phyloP scores from a whole-genome alignment of 2,329 filamentous ascomycete genomes.

The Botrytis porri region DNA sequence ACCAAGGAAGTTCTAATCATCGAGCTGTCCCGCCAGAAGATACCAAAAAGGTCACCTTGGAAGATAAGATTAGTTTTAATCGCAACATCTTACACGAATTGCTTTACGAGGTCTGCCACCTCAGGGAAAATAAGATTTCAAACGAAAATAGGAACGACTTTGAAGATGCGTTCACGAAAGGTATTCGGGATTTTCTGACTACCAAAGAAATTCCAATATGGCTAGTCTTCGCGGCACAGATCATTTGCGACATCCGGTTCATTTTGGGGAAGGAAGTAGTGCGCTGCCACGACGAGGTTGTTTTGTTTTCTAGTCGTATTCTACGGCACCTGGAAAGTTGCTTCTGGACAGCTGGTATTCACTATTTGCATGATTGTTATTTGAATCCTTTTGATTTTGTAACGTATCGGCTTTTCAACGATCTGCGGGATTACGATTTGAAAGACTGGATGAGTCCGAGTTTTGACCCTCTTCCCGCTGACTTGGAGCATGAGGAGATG shows the following conservation, averaged over 20 bases:
- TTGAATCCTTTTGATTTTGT: accelerated
- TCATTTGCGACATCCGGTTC: slow-evolving; percentile 38
- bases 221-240: slow-evolving; percentile 36
- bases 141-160: slow-evolving; percentile 12
- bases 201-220: slow-evolving; percentile 28
- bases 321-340: accelerated
- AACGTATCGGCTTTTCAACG: not conserved
- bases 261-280: slow-evolving; percentile 33
- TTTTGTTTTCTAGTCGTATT: not conserved
- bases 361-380: no score
- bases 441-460: not conserved
- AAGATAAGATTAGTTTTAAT: not conserved
- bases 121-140: not conserved
- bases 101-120: not conserved
- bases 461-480: not conserved
- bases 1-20: not conserved
- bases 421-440: not conserved
- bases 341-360: no score
- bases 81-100: not conserved
- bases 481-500: no score
- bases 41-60: not conserved
- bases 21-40: not conserved
- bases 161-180: slow-evolving; percentile 35
- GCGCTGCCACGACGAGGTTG: slow-evolving; percentile 19
- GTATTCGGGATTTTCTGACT: slow-evolving; percentile 30